Evolutionary conservation across 202 grass and related monocot genomes (phyloP), one percentile per base, ranked within the genome.

Genomic region (Bolboschoenoplectus hybrid): DNA sequence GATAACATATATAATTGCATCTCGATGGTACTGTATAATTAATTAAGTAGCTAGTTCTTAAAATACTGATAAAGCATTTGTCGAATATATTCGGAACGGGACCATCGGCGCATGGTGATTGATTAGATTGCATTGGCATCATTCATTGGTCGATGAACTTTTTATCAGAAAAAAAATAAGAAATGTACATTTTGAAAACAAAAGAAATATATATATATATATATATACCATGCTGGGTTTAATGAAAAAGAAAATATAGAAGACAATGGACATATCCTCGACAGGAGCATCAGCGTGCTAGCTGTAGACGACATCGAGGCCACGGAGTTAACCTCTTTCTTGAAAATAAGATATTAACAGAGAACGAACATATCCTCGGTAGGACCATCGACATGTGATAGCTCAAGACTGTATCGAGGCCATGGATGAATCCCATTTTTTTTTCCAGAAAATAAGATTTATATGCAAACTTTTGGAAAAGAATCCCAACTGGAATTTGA

Each of bases 41-140:
- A 50, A 67, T 67, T 26, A 26, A 26, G 26, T 26, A 26, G 26
- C 26, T 51, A 44, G 19, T 2, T 6, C 40, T 81, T 81, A 63
- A 49, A 36, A 43, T 61, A 63, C 7, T 46, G 17, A n/a, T 65
- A 20, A 50, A 82, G 26, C 40, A 46, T 82, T 58, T 66, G 40
- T 26, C 8, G 80, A 67, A 82, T 64, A 66, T 82, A 67, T 82
- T 82, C 80, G 57, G 6, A 46, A 66, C n/a, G 60, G 80, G 80
- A 82, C 80, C 80, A 82, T 49, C n/a, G 19, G 14, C 53, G 51
- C 53, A 80, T 41, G 36, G 14, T 60, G 55, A 11, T 79, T 79
- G 75, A 58, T 60, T 36, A 41, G 51, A 39, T 3, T 60, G 36
- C 53, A 80, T 35, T 58, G 35, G 53, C 35, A 17, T 40, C 14